Conservation (phyloP, 2,329 filamentous ascomycete species). For the Neophaeococcomyces aloes region DNA sequence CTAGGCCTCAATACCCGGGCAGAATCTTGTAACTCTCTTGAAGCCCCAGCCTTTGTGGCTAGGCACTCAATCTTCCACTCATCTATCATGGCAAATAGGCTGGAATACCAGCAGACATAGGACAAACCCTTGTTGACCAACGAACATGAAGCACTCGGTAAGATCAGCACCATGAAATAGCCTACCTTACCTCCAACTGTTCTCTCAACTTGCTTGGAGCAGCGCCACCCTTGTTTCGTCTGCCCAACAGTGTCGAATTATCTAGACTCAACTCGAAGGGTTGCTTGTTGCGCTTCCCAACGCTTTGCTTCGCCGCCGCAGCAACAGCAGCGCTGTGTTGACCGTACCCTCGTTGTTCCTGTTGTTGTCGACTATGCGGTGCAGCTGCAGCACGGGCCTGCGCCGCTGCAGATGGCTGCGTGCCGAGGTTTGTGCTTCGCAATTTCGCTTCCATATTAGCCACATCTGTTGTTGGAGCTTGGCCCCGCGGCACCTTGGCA, state of each 20-base stretch:
- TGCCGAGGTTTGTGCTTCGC: constrained; percentile 65
- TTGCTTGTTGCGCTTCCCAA: constrained; percentile 62
- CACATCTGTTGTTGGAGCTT: constrained; percentile 47
- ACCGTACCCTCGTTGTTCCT: constrained; percentile 61
- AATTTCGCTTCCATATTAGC: constrained; percentile 76
- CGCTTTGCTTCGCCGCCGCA: constrained; percentile 71
- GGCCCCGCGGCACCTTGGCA: constrained; percentile 57
- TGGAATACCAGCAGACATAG: too few species aligned
- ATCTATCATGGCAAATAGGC: too few species aligned
- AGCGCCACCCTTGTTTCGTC: constrained; percentile 34
- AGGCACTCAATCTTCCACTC: too few species aligned
- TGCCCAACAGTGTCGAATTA: constrained; percentile 77
- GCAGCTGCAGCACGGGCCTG: constrained; percentile 46
- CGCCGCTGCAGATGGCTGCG: constrained; percentile 46
- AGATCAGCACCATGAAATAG: neutral
- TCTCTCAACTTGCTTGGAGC: constrained; percentile 19
- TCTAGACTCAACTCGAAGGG: constrained; percentile 87
- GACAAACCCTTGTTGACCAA: too few species aligned
- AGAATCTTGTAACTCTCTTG: too few species aligned
- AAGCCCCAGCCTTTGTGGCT: too few species aligned
- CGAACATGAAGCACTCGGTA: too few species aligned
- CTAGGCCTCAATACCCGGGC: too few species aligned
- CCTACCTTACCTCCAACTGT: constrained; percentile 18
- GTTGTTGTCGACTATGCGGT: constrained; percentile 32
- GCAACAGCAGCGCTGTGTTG: constrained; percentile 80